phyloP scores from a whole-genome alignment of 1,284 basidiomycete genomes.

The Gastroboletus turbinatus region DNA sequence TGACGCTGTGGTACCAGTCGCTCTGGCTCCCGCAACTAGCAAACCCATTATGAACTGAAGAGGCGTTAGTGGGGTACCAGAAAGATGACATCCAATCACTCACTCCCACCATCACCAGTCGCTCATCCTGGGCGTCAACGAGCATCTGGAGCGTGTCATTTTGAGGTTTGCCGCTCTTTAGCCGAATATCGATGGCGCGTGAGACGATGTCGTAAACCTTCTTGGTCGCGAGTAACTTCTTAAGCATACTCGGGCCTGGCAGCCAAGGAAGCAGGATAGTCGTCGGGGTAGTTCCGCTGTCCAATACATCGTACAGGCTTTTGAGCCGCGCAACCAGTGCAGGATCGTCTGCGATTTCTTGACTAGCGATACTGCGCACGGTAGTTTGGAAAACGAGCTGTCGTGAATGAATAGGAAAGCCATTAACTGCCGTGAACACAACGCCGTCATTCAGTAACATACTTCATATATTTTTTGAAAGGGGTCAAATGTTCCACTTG shows the following conservation, averaged over 20 bases:
- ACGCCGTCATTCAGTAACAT: conserved; percentile 21
- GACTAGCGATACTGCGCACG: conserved; percentile 60
- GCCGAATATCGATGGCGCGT: conserved; percentile 51
- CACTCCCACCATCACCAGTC: conserved; percentile 65
- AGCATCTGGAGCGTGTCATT: conserved; percentile 73
- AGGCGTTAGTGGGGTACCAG: conserved; percentile 20
- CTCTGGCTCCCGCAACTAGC: conserved; percentile 70
- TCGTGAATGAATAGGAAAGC: neutral
- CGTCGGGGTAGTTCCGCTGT: conserved; percentile 65
- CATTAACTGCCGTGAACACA: neutral
- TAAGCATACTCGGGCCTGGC: conserved; percentile 66
- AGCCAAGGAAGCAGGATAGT: conserved; percentile 73
- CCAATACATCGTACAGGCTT: conserved; percentile 61
- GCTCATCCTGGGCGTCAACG: conserved; percentile 64
- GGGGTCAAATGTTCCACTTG: conserved; percentile 61
- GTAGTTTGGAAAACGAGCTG: conserved; percentile 73
- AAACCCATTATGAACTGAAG: conserved; percentile 75
- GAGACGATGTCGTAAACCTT: conserved; percentile 68
- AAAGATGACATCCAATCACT: conserved; percentile 30
- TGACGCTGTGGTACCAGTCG: conserved; percentile 74
- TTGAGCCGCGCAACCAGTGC: conserved; percentile 57
- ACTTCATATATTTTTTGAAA: conserved; percentile 72
- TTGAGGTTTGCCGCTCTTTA: conserved; percentile 51
- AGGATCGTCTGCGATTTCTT: conserved; percentile 67
- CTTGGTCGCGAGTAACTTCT: conserved; percentile 67